These are phyloP conservation scores for Talaromyces verruculosus DNA, from an alignment of 2,329 filamentous ascomycete species.

Conservation along the genomic window DNA sequence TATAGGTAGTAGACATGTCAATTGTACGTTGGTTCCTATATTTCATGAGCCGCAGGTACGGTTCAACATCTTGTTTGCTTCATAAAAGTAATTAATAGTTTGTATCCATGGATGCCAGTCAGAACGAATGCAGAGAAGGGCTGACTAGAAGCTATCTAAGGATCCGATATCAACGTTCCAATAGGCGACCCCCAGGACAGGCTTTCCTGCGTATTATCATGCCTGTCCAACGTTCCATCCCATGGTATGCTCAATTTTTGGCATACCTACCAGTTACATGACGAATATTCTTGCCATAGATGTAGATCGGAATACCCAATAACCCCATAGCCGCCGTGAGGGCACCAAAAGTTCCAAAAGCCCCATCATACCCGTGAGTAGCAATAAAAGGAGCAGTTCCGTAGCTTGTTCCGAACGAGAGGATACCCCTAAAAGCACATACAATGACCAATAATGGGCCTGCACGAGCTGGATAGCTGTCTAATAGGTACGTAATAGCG, in stretches of 20 bases:
- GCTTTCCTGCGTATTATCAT: too few relatives aligned
- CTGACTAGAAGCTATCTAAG: not conserved
- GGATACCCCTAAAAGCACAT: slow-evolving; percentile 48
- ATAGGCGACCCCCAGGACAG: not conserved
- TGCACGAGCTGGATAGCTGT: slow-evolving; percentile 46
- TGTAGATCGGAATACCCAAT: slow-evolving; percentile 33
- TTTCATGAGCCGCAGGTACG: not conserved
- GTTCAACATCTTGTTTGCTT: not conserved
- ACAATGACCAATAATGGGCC: slow-evolving; percentile 49
- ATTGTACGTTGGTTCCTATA: not conserved
- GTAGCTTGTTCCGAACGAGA: slow-evolving; percentile 47
- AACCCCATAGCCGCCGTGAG: slow-evolving; percentile 34
- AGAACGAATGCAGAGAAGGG: not conserved
- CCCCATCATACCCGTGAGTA: slow-evolving; percentile 34
- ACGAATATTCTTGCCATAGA: slow-evolving; percentile 36
- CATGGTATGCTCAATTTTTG: slow-evolving; percentile 18
- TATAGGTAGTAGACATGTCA: not conserved
- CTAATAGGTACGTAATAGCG: slow-evolving; percentile 47
- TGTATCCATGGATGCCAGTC: not conserved
- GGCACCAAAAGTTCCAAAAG: slow-evolving; percentile 35
- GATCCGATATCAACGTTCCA: too few relatives aligned
- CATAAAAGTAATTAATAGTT: not conserved
- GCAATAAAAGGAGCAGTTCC: slow-evolving; percentile 34
- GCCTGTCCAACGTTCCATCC: not conserved
- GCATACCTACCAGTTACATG: slow-evolving; percentile 28